Evolutionary conservation across 1,139 yeast species (phyloP).

Genomic region (Yamadazyma atlantica): DNA sequence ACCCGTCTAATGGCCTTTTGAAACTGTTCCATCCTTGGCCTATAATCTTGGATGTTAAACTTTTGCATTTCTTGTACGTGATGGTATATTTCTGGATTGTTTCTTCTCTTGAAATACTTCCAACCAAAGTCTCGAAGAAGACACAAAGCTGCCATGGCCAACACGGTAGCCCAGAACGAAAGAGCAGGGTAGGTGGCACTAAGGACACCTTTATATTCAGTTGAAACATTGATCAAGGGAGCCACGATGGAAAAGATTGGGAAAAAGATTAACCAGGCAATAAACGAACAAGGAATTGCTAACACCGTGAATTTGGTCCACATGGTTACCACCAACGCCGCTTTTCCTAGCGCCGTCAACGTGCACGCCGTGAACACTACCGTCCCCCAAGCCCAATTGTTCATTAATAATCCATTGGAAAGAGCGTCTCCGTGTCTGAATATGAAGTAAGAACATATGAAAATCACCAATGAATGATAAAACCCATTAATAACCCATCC

Average conservation of each 20-base stretch:
- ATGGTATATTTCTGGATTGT: conserved; percentile 89
- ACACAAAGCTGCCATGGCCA: conserved; percentile 76
- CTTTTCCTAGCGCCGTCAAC: conserved; percentile 89
- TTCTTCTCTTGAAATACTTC: conserved; percentile 92
- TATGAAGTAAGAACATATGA: conserved; percentile 68
- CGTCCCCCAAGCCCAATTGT: conserved; percentile 96
- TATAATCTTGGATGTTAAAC: conserved; percentile 87
- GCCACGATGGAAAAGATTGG: conserved; percentile 88
- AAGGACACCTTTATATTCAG: conserved; percentile 80
- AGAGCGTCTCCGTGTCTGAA: conserved; percentile 69
- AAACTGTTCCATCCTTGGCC: conserved; percentile 95
- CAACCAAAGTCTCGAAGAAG: conserved; percentile 85
- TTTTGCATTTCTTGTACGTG: conserved; percentile 96
- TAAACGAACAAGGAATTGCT: conserved; percentile 93
- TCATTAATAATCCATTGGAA: conserved; percentile 69
- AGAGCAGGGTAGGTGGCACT: conserved; percentile 74
- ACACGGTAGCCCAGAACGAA: conserved; percentile 80
- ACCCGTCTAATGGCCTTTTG: conserved; percentile 97
- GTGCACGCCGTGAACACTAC: conserved; percentile 86
- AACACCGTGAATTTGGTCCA: conserved; percentile 93
- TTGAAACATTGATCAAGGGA: conserved; percentile 78
- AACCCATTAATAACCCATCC: conserved; percentile 97
- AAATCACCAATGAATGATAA: conserved; percentile 86
- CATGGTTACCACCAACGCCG: conserved; percentile 84
- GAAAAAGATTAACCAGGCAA: conserved; percentile 80